Evolutionary conservation across 2,329 filamentous ascomycete genomes (phyloP).

Genomic region (Bipolaris gigantea): DNA sequence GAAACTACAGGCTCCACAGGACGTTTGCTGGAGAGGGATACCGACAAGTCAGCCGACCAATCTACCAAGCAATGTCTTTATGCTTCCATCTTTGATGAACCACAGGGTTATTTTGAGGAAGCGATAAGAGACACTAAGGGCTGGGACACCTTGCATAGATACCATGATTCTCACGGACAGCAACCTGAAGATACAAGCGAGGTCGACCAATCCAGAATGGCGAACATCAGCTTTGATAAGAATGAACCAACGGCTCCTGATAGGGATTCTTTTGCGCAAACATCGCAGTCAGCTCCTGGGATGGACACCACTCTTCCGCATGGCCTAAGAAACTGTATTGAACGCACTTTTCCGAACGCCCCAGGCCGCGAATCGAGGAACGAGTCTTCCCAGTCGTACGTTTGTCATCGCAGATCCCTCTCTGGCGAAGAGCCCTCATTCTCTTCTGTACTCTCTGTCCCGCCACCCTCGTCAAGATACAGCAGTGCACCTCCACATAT

Average conservation of each 20-base stretch:
- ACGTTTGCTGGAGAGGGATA: conserved; percentile 1
- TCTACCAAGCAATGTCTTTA: neutral
- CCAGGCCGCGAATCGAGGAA: conserved; percentile 10
- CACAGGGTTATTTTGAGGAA: conserved; percentile 2
- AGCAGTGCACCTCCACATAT: conserved; percentile 8
- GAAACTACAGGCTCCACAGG: conserved; percentile 4
- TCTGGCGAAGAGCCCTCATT: conserved; percentile 3
- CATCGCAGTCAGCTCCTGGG: conserved; percentile 2
- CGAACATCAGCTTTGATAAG: conserved; percentile 6
- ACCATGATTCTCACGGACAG: conserved; percentile 1
- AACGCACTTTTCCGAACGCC: no score
- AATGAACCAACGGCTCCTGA: conserved; percentile 8
- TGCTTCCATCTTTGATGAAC: neutral
- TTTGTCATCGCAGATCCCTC: conserved; percentile 9
- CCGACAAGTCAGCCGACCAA: neutral
- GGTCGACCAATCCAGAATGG: conserved; percentile 13
- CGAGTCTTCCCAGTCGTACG: conserved; percentile 9
- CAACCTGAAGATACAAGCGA: conserved; percentile 18
- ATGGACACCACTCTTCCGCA: conserved; percentile 13
- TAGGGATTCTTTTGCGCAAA: conserved; percentile 1
- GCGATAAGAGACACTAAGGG: neutral
- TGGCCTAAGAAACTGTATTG: conserved; percentile 17
- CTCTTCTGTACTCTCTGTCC: conserved; percentile 7
- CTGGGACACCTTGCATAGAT: conserved; percentile 6
- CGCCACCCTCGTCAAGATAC: conserved; percentile 3